These are phyloP conservation scores for Daldinia childiae DNA, from an alignment of 495 filamentous ascomycete species.

Conservation along the genomic window DNA sequence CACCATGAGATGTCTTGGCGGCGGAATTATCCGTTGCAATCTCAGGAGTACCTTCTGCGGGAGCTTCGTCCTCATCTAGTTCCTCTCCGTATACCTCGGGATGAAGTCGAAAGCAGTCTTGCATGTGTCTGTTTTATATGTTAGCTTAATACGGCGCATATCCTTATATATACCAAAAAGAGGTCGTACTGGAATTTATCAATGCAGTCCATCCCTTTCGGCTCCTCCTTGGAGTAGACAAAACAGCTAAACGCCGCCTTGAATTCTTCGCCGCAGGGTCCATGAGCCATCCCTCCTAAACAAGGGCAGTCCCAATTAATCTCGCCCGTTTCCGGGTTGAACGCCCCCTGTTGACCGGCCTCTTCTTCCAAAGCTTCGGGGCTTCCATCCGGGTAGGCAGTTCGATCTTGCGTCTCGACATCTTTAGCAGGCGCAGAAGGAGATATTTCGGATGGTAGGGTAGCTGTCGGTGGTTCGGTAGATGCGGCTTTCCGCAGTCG, in stretches of 20 bases:
- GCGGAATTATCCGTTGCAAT: slow-evolving; percentile 6
- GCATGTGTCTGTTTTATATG: slow-evolving; percentile 76
- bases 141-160: slow-evolving; percentile 23
- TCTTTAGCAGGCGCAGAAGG: slow-evolving; percentile 37
- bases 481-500: slow-evolving; percentile 37
- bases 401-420: slow-evolving; percentile 30
- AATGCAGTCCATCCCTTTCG: slow-evolving; percentile 99
- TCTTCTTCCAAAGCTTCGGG: slow-evolving; percentile 78
- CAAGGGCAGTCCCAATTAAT: slow-evolving; percentile 99
- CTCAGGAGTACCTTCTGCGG: slow-evolving; percentile 47
- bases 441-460: slow-evolving; percentile 32
- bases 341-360: slow-evolving; percentile 85
- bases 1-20: slow-evolving; percentile 16
- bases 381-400: slow-evolving; percentile 35
- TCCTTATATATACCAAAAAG: background rate
- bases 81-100: slow-evolving; percentile 94
- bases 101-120: slow-evolving; percentile 92
- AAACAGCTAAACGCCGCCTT: slow-evolving; percentile 96
- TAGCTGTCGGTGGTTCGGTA: slow-evolving; percentile 37
- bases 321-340: slow-evolving; percentile 97
- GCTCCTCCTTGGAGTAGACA: slow-evolving; percentile 90
- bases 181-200: slow-evolving; percentile 90
- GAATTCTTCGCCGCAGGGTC: slow-evolving; percentile 95
- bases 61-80: slow-evolving; percentile 80
- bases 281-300: slow-evolving; percentile 95